Evolutionary conservation across 2,329 filamentous ascomycete genomes (phyloP).

Genomic region (Metarhizium sp.): DNA sequence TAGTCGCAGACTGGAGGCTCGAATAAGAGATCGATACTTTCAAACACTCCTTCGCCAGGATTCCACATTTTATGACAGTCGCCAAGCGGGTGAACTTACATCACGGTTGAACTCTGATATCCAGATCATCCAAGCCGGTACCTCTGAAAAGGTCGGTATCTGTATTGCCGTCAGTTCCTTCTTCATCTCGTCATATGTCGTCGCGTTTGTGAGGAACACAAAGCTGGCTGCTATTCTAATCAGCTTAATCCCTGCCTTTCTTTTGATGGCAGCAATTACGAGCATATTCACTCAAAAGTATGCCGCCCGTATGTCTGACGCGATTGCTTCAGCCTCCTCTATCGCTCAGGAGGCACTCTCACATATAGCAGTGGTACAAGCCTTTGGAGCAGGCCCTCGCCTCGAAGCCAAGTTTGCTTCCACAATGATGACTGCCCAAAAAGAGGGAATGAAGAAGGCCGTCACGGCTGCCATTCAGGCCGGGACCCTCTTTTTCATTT

Average conservation of each 20-base stretch:
- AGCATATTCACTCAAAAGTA: conserved; percentile 46
- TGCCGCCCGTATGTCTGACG: conserved; percentile 37
- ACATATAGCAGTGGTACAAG: conserved; percentile 53
- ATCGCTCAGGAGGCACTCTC: conserved; percentile 54
- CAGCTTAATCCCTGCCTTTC: conserved; percentile 52
- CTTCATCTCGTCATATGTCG: conserved; percentile 57
- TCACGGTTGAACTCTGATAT: conserved; percentile 57
- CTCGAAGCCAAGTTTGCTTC: conserved; percentile 50
- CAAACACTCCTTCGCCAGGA: conserved; percentile 50
- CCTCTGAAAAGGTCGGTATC: conserved; percentile 62
- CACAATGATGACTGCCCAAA: conserved; percentile 38
- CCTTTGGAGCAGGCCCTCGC: conserved; percentile 49
- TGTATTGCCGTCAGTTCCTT: conserved; percentile 53
- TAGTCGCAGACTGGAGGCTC: conserved; percentile 53
- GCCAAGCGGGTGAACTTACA: conserved; percentile 53
- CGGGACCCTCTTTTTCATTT: conserved; percentile 56
- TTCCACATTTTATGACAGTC: conserved; percentile 52
- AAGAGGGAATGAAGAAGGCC: conserved; percentile 48
- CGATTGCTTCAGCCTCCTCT: conserved; percentile 48
- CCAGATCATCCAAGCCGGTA: conserved; percentile 56
- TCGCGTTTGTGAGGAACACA: conserved; percentile 57
- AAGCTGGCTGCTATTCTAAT: conserved; percentile 55
- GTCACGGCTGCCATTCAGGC: conserved; percentile 46
- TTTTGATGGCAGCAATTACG: conserved; percentile 48
- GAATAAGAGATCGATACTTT: conserved; percentile 53